Conservation (phyloP, 2,329 filamentous ascomycete species). For the Clonostachys rosea region DNA sequence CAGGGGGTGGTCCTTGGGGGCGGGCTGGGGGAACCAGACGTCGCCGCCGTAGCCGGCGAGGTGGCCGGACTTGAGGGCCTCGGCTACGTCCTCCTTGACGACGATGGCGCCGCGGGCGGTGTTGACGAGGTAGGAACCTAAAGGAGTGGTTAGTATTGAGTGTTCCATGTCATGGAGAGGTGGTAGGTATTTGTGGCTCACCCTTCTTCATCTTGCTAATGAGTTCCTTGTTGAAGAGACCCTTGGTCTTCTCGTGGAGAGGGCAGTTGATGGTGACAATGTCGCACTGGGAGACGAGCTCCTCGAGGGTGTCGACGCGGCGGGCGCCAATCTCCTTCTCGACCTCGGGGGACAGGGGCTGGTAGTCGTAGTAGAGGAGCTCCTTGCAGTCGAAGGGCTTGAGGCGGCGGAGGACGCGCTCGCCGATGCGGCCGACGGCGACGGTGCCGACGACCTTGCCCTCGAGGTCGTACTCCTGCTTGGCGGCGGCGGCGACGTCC, state of each 20-base stretch:
- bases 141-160: neutral
- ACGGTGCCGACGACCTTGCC: conserved; percentile 97
- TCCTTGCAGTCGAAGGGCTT: conserved; percentile 99
- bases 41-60: conserved; percentile 85
- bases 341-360: conserved; percentile 78
- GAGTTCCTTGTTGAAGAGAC: conserved; percentile 97
- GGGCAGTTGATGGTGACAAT: conserved; percentile 99
- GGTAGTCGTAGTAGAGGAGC: conserved; percentile 99
- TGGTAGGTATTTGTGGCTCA: conserved; percentile 23
- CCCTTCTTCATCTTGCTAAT: conserved; percentile 99
- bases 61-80: conserved; percentile 86
- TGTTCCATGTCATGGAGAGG: neutral
- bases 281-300: conserved; percentile 91
- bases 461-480: conserved; percentile 98
- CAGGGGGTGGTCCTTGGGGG: conserved; percentile 86
- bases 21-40: conserved; percentile 97
- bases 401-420: conserved; percentile 92
- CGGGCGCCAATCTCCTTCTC: conserved; percentile 96
- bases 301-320: conserved; percentile 83
- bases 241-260: conserved; percentile 94
- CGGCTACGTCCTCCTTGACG: conserved; percentile 98
- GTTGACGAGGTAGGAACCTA: conserved; percentile 94
- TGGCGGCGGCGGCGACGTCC: conserved; percentile 93
- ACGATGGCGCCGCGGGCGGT: conserved; percentile 98
- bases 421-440: conserved; percentile 93